Evolutionary conservation across 495 filamentous ascomycete genomes (phyloP).

Genomic region (Aspergillus taichungensis): DNA sequence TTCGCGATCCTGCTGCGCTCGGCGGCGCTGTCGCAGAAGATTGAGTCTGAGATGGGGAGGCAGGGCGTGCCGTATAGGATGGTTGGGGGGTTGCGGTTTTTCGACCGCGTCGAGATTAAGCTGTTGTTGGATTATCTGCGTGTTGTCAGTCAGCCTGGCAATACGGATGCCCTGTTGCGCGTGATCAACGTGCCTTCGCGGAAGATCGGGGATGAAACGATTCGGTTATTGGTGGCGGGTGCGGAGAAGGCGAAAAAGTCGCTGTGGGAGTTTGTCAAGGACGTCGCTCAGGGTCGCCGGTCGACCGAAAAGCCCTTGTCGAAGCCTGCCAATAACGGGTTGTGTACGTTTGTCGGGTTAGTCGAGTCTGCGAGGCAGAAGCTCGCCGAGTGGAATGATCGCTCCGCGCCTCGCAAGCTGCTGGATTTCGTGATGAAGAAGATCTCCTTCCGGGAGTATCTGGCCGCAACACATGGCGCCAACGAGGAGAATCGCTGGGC

Average conservation of each 20-base stretch:
- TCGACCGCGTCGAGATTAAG: constrained; percentile 87
- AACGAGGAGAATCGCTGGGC: constrained; percentile 83
- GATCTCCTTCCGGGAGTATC: constrained; percentile 62
- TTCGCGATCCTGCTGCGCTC: constrained; percentile 82
- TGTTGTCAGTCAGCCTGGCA: constrained; percentile 74
- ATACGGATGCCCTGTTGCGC: constrained; percentile 78
- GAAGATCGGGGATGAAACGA: constrained; percentile 73
- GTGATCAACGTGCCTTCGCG: constrained; percentile 81
- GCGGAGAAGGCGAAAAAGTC: constrained; percentile 54
- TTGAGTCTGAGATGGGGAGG: constrained; percentile 78
- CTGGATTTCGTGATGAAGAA: constrained; percentile 67
- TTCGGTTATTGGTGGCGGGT: constrained; percentile 66
- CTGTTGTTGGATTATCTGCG: constrained; percentile 81
- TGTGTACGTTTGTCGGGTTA: constrained; percentile 51
- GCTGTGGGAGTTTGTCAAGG: constrained; percentile 66
- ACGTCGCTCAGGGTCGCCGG: constrained; percentile 60
- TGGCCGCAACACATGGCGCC: constrained; percentile 58
- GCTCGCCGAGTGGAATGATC: constrained; percentile 39
- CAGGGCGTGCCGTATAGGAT: constrained; percentile 86
- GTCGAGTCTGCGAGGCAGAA: constrained; percentile 54
- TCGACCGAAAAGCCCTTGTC: constrained; percentile 59
- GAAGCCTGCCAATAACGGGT: constrained; percentile 56
- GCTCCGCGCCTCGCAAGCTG: constrained; percentile 55
- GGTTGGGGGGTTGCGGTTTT: constrained; percentile 90
- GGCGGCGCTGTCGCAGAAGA: constrained; percentile 69